These are phyloP conservation scores for Trametopsis cervina DNA, from an alignment of 768 basidiomycete genomes.

Conservation along the genomic window DNA sequence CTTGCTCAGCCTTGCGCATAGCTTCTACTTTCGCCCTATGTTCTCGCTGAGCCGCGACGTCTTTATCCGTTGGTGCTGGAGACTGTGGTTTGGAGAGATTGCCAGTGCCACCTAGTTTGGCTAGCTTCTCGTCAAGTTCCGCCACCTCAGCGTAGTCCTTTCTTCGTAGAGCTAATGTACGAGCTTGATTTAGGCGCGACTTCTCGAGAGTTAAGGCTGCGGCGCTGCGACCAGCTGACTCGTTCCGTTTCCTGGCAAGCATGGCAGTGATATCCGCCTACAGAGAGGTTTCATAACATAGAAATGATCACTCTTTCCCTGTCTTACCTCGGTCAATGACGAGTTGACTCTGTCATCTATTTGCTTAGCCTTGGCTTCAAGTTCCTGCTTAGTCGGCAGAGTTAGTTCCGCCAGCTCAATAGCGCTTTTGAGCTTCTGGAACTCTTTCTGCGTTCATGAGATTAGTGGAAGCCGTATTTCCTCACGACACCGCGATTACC, in stretches of 20 bases:
- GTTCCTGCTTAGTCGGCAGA: conserved; percentile 57
- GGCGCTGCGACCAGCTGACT: conserved; percentile 26
- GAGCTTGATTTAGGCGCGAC: conserved; percentile 61
- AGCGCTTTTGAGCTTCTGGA: conserved; percentile 45
- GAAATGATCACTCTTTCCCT: neutral
- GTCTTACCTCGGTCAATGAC: conserved; percentile 70
- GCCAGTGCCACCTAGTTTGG: conserved; percentile 40
- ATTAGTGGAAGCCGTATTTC: no score
- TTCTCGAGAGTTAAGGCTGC: conserved; percentile 44
- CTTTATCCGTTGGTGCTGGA: conserved; percentile 8
- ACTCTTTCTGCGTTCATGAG: conserved; percentile 60
- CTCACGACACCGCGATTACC: conserved; percentile 41
- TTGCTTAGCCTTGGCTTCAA: conserved; percentile 61
- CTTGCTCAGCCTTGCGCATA: conserved; percentile 68
- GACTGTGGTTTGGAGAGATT: conserved; percentile 3
- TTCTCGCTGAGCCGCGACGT: conserved; percentile 83
- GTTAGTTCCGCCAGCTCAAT: conserved; percentile 47
- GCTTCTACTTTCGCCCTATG: conserved; percentile 77
- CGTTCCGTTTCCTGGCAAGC: conserved; percentile 55
- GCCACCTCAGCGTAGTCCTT: conserved; percentile 60
- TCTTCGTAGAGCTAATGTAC: conserved; percentile 68
- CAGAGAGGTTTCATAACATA: conserved; percentile 25
- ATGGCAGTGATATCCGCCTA: conserved; percentile 76
- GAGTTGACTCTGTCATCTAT: conserved; percentile 52
- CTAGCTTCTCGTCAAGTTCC: conserved; percentile 57